Evolutionary conservation across 306 rosid genomes (phyloP).

Genomic region (Morella rubra): DNA sequence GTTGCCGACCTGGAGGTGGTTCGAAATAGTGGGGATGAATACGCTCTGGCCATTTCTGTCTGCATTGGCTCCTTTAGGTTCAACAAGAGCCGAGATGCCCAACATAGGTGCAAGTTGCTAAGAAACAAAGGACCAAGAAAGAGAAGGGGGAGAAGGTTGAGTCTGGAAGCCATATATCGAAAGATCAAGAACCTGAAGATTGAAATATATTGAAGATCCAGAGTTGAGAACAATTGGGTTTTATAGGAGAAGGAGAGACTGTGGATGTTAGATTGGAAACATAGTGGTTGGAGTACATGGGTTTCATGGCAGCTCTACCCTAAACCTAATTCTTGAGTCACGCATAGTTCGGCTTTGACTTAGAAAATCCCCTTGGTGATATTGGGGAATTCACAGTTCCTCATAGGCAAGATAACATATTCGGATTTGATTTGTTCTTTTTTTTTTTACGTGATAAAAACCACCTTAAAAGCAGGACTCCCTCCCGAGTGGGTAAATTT

Average conservation of each 20-base stretch:
- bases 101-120: not conserved
- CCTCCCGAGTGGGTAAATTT: no score
- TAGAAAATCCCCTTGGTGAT: not conserved
- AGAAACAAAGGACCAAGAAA: constrained; percentile 1
- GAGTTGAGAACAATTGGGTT: not conserved
- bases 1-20: no score
- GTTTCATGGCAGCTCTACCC: not conserved
- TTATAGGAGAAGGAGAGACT: not conserved
- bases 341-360: not conserved
- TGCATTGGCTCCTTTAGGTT: not conserved
- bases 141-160: not conserved
- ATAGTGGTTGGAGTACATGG: not conserved
- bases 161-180: not conserved
- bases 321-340: constrained; percentile 5
- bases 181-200: not conserved
- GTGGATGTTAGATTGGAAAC: not conserved
- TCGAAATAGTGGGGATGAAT: not conserved
- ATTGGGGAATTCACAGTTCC: not conserved
- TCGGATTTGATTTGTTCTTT: no score
- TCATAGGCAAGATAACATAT: no score
- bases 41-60: not conserved
- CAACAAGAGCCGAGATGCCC: not conserved
- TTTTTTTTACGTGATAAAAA: no score
- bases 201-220: not conserved
- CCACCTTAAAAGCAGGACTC: no score